These are phyloP conservation scores for Diaporthe ilicicola DNA, from an alignment of 2,329 filamentous ascomycete genomes.

Conservation along the genomic window DNA sequence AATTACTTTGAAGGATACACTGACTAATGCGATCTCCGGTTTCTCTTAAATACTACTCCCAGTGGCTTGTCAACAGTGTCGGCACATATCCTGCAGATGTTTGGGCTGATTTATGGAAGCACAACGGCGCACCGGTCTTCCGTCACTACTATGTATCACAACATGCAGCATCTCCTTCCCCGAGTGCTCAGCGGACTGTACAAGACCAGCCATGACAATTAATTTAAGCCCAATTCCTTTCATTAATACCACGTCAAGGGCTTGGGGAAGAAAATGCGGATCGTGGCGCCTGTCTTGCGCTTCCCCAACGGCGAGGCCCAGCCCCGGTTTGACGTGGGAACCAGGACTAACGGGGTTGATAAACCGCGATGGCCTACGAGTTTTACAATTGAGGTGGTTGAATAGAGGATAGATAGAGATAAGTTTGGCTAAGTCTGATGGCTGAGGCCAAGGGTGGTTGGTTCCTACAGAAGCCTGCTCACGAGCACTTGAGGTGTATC, in stretches of 20 bases:
- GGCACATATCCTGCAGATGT: slow-evolving; percentile 51
- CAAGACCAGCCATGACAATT: slow-evolving; percentile 43
- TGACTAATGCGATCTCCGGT: slow-evolving; percentile 36
- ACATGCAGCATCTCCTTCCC: slow-evolving; percentile 48
- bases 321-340: slow-evolving; percentile 27
- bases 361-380: slow-evolving; percentile 24
- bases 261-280: neutral
- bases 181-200: slow-evolving; percentile 51
- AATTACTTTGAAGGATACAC: no score
- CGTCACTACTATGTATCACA: slow-evolving; percentile 59
- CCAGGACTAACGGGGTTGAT: slow-evolving; percentile 26
- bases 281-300: slow-evolving; percentile 20
- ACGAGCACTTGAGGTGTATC: no score
- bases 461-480: no score
- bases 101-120: slow-evolving; percentile 58
- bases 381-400: slow-evolving; percentile 17
- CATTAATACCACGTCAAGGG: slow-evolving; percentile 32
- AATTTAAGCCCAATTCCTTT: slow-evolving; percentile 60
- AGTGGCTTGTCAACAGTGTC: slow-evolving; percentile 49
- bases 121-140: slow-evolving; percentile 55
- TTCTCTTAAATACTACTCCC: slow-evolving; percentile 52
- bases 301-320: slow-evolving; percentile 28
- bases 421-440: no score
- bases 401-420: no score
- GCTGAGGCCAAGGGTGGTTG: no score